phyloP scores from a whole-genome alignment of 2,329 filamentous ascomycete species.

The Colletotrichum limetticola region DNA sequence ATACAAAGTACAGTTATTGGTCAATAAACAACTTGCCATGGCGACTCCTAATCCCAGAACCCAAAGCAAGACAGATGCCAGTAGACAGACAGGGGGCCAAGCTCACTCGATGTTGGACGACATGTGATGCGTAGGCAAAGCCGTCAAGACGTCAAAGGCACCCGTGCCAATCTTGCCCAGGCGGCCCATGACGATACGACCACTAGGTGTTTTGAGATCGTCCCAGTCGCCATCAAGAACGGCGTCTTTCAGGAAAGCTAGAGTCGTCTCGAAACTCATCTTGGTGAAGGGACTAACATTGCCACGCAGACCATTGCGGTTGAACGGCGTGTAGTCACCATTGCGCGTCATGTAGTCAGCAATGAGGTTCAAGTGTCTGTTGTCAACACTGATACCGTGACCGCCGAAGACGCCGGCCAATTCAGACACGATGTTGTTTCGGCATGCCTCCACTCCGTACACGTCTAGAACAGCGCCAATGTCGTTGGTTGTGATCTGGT shows the following conservation, averaged over 20 bases:
- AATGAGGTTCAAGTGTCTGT: constrained; percentile 93
- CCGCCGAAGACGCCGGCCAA: constrained; percentile 86
- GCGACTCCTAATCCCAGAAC: constrained; percentile 10
- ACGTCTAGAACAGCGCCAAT: constrained; percentile 84
- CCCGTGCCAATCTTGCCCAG: constrained; percentile 89
- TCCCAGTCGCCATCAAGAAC: constrained; percentile 92
- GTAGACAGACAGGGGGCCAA: not conserved
- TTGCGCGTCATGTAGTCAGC: constrained; percentile 98
- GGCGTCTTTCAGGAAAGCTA: constrained; percentile 92
- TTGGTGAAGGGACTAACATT: constrained; percentile 94
- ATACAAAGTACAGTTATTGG: constrained; percentile 29
- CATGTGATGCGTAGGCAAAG: constrained; percentile 63
- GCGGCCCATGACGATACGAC: constrained; percentile 87
- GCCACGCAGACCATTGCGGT: constrained; percentile 85
- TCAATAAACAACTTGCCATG: constrained; percentile 8
- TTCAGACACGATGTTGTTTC: constrained; percentile 87
- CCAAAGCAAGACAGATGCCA: constrained; percentile 3
- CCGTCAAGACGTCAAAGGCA: constrained; percentile 85
- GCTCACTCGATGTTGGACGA: constrained; percentile 25
- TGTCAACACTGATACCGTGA: constrained; percentile 93
- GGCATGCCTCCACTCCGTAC: constrained; percentile 94
- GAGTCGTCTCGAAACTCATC: constrained; percentile 99
- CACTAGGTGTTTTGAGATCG: constrained; percentile 85
- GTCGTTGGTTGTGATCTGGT: constrained; percentile 91
- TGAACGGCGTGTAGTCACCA: constrained; percentile 91